A percentile compares a stretch with the other conserved stretches of the same genome.
phyloP scores from a whole-genome alignment of 2,329 filamentous ascomycete species.

The Aureobasidium sp. region DNA sequence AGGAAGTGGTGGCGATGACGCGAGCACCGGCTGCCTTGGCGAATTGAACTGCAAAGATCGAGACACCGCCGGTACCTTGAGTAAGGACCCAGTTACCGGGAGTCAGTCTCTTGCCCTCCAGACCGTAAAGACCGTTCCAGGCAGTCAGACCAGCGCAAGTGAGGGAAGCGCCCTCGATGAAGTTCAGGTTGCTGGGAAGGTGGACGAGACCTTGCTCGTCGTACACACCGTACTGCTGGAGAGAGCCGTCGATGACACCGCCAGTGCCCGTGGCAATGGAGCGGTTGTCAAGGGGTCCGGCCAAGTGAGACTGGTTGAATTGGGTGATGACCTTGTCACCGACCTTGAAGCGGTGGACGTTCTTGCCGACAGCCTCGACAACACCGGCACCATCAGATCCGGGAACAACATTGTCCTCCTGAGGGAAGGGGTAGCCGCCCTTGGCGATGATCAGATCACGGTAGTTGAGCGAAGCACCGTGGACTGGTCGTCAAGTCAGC shows the following conservation, averaged over 20 bases:
- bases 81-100: constrained; percentile 50
- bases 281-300: constrained; percentile 38
- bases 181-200: constrained; percentile 51
- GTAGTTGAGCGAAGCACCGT: constrained; percentile 44
- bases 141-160: constrained; percentile 42
- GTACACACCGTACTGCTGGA: constrained; percentile 62
- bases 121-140: constrained; percentile 49
- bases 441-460: constrained; percentile 43
- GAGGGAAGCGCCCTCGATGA: constrained; percentile 41
- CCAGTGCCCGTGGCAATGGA: constrained; percentile 54
- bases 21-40: constrained; percentile 48
- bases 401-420: constrained; percentile 36
- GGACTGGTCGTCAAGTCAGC: constrained; percentile 29
- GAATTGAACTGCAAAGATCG: constrained; percentile 57
- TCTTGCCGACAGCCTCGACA: constrained; percentile 47
- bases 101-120: constrained; percentile 34
- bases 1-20: constrained; percentile 53
- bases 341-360: constrained; percentile 50
- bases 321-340: constrained; percentile 56
- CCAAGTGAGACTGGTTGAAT: constrained; percentile 55
- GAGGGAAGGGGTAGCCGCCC: constrained; percentile 41
- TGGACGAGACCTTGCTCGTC: constrained; percentile 60
- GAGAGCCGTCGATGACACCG: constrained; percentile 58
- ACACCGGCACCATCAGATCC: constrained; percentile 48
- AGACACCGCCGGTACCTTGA: constrained; percentile 65